Percentiles rank a stretch among this genome's conserved stretches.
phyloP scores from a whole-genome alignment of 768 basidiomycete species.

The Trametes gibbosa region DNA sequence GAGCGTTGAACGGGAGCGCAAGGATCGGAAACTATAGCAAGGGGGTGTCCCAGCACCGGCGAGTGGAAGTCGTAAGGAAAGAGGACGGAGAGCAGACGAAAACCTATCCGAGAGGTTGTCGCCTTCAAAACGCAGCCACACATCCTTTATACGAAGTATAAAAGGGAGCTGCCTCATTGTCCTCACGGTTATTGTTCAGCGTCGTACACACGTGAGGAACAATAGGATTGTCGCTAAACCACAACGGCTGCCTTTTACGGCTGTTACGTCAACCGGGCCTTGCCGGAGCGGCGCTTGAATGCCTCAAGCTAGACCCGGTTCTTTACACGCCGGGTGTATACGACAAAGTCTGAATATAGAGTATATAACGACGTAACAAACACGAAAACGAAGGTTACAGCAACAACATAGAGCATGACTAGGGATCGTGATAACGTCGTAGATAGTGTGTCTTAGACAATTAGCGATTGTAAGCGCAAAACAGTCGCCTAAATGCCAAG shows the following conservation, averaged over 20 bases:
- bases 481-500: background rate
- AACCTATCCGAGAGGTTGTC: slow-evolving; percentile 17
- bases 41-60: slow-evolving; percentile 30
- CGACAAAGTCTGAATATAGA: background rate
- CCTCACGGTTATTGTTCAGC: slow-evolving; percentile 9
- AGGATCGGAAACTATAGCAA: background rate
- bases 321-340: background rate
- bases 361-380: background rate
- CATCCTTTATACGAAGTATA: slow-evolving; percentile 10
- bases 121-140: background rate
- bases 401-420: background rate
- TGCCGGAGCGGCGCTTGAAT: background rate
- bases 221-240: slow-evolving; percentile 11
- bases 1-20: slow-evolving; percentile 1
- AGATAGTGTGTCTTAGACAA: background rate
- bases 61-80: slow-evolving; percentile 14
- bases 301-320: background rate
- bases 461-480: too few relatives aligned
- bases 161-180: slow-evolving; percentile 9
- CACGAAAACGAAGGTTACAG: background rate
- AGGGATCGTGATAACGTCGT: background rate
- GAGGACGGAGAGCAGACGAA: slow-evolving; percentile 6
- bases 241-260: slow-evolving; percentile 10
- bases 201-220: background rate
- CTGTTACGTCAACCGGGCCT: slow-evolving; percentile 5